Evolutionary conservation across 1,139 yeast genomes (phyloP).

Genomic region (Suzukiozyma palmioleophila): DNA sequence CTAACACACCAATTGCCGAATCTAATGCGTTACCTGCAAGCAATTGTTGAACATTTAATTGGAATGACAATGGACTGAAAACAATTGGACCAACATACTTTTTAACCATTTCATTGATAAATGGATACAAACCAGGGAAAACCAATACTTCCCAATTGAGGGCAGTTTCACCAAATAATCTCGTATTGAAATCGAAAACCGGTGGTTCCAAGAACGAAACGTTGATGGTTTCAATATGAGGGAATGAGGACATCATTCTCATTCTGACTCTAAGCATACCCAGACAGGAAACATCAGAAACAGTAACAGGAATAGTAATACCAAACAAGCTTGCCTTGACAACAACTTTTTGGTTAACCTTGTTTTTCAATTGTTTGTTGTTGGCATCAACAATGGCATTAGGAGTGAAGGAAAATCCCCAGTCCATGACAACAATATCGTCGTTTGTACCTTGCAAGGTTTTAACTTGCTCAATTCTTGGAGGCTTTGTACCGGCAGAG

Average conservation of each 20-base stretch:
- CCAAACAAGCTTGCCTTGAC: slow-evolving; percentile 69
- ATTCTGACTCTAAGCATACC: slow-evolving; percentile 75
- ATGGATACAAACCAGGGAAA: slow-evolving; percentile 79
- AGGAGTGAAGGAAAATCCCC: slow-evolving; percentile 90
- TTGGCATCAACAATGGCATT: slow-evolving; percentile 79
- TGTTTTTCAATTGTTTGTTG: slow-evolving; percentile 74
- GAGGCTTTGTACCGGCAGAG: slow-evolving; percentile 93
- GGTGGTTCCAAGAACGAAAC: slow-evolving; percentile 84
- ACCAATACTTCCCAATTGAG: slow-evolving; percentile 85
- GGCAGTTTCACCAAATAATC: slow-evolving; percentile 66
- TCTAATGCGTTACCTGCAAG: slow-evolving; percentile 78
- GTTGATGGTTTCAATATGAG: slow-evolving; percentile 88
- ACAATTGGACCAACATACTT: slow-evolving; percentile 86
- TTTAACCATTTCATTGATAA: slow-evolving; percentile 78
- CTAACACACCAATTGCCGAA: slow-evolving; percentile 83
- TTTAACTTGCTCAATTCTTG: slow-evolving; percentile 83
- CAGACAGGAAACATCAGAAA: slow-evolving; percentile 58
- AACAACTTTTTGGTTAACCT: slow-evolving; percentile 75
- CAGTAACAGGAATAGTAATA: slow-evolving; percentile 56
- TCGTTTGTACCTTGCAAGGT: slow-evolving; percentile 83
- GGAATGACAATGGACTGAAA: slow-evolving; percentile 86
- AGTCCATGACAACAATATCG: slow-evolving; percentile 95
- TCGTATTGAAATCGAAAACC: slow-evolving; percentile 74
- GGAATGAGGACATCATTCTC: slow-evolving; percentile 86
- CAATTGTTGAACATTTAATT: slow-evolving; percentile 85